Percentiles rank a stretch among this genome's conserved stretches.
phyloP scores from a whole-genome alignment of 345 rosid genomes.

The Populus simonii region DNA sequence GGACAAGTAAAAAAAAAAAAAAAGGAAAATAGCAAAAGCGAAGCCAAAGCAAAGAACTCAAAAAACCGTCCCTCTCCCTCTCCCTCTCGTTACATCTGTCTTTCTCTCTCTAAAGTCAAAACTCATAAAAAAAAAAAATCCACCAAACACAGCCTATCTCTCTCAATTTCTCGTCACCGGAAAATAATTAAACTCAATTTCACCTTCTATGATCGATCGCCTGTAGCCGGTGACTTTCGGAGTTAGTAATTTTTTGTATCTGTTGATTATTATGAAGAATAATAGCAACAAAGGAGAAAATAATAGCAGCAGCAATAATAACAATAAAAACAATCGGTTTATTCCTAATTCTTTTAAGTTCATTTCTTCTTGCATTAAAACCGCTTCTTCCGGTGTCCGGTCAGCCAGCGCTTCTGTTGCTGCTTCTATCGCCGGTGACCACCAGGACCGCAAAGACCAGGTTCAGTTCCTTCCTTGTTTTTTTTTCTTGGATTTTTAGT shows the following conservation, averaged over 20 bases:
- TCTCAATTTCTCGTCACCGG: slow-evolving; percentile 8
- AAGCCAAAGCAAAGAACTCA: slow-evolving; percentile 30
- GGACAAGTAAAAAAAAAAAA: slow-evolving; percentile 6
- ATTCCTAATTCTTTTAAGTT: slow-evolving; percentile 77
- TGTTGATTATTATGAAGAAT: slow-evolving; percentile 59
- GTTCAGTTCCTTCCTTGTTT: slow-evolving; percentile 27
- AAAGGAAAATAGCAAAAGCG: not conserved
- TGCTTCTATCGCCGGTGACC: slow-evolving; percentile 67
- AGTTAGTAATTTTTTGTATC: not conserved
- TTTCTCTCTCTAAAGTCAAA: slow-evolving; percentile 38
- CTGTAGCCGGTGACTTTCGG: slow-evolving; percentile 48
- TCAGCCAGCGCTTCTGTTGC: slow-evolving; percentile 84
- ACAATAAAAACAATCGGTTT: slow-evolving; percentile 42
- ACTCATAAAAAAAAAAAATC: slow-evolving; percentile 20
- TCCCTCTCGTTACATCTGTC: not conserved
- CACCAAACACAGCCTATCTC: slow-evolving; percentile 12
- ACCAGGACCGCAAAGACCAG: slow-evolving; percentile 67
- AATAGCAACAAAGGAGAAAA: slow-evolving; percentile 32
- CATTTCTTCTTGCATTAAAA: slow-evolving; percentile 76
- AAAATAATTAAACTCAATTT: not conserved
- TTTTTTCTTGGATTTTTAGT: not conserved
- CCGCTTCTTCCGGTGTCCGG: slow-evolving; percentile 94
- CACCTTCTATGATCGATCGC: slow-evolving; percentile 37
- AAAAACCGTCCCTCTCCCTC: slow-evolving; percentile 30
- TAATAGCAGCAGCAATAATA: slow-evolving; percentile 21